Percentiles rank a stretch among this genome's conserved stretches.
phyloP scores from a whole-genome alignment of 1,139 yeast genomes.

The Magnusiomyces ingens region DNA sequence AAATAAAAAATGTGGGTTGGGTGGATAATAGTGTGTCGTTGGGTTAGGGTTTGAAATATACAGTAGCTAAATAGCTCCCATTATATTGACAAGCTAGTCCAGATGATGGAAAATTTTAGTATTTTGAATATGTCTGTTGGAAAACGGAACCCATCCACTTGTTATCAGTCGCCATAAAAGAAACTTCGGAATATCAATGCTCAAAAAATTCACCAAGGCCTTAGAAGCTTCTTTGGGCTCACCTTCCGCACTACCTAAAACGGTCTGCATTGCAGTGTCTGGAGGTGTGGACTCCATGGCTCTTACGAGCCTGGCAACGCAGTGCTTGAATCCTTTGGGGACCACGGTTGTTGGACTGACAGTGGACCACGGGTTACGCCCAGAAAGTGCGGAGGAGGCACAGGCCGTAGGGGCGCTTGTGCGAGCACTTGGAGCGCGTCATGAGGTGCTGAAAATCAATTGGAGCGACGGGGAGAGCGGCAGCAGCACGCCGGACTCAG shows the following conservation, averaged over 20 bases:
- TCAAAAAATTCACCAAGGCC: slow-evolving; percentile 4
- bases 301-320: slow-evolving; percentile 42
- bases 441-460: slow-evolving; percentile 33
- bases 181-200: no score
- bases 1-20: no score
- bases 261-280: slow-evolving; percentile 46
- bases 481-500: slow-evolving; percentile 7
- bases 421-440: slow-evolving; percentile 34
- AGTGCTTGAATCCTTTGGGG: slow-evolving; percentile 31
- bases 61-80: no score
- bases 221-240: slow-evolving; percentile 7
- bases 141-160: no score
- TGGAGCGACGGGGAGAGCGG: background rate
- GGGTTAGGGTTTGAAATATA: no score
- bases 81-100: no score
- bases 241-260: slow-evolving; percentile 1
- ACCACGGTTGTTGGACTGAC: slow-evolving; percentile 43
- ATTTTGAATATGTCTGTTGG: no score
- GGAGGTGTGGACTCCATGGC: slow-evolving; percentile 86
- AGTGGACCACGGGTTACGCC: slow-evolving; percentile 51
- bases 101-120: background rate
- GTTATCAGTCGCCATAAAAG: background rate
- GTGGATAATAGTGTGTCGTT: no score
- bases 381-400: slow-evolving; percentile 46
- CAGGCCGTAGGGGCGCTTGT: slow-evolving; percentile 35